Evolutionary conservation across 2,329 filamentous ascomycete species (phyloP).

Genomic region (Verticillium isaacii): DNA sequence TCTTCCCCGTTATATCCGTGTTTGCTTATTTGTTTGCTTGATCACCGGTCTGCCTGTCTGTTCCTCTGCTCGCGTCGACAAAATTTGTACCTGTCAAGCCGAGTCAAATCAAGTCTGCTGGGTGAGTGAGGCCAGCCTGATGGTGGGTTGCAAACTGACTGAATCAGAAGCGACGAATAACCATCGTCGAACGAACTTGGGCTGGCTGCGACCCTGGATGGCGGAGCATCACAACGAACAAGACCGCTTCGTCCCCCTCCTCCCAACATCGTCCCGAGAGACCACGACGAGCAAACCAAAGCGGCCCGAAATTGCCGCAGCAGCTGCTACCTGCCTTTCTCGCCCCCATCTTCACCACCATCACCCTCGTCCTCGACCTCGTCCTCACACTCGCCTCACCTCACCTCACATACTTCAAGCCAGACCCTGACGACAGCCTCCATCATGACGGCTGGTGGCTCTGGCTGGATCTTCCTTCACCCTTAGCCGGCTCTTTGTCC

Average conservation of each 20-base stretch:
- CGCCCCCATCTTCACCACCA: not conserved
- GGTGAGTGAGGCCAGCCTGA: not conserved
- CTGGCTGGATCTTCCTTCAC: not conserved
- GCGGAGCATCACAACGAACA: not conserved
- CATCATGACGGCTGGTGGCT: not conserved
- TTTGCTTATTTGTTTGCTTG: not conserved
- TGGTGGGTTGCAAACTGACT: not conserved
- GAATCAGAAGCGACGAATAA: not conserved
- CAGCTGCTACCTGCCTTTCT: not conserved
- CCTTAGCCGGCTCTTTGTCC: not conserved
- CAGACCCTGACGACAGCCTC: not conserved
- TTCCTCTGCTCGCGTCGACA: not conserved
- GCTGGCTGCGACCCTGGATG: not conserved
- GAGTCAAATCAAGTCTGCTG: not conserved
- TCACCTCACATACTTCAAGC: not conserved
- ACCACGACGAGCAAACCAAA: not conserved
- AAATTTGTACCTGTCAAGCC: not conserved
- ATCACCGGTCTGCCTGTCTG: not conserved
- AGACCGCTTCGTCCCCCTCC: not conserved
- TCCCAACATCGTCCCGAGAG: not conserved
- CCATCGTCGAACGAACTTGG: not conserved
- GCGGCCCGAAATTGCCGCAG: not conserved
- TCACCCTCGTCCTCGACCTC: not conserved
- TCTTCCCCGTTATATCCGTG: not conserved
- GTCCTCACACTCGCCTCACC: not conserved